Percentiles rank a stretch among this genome's conserved stretches.
phyloP scores from a whole-genome alignment of 2,329 filamentous ascomycete species.

The Arthrinium phaeospermum region DNA sequence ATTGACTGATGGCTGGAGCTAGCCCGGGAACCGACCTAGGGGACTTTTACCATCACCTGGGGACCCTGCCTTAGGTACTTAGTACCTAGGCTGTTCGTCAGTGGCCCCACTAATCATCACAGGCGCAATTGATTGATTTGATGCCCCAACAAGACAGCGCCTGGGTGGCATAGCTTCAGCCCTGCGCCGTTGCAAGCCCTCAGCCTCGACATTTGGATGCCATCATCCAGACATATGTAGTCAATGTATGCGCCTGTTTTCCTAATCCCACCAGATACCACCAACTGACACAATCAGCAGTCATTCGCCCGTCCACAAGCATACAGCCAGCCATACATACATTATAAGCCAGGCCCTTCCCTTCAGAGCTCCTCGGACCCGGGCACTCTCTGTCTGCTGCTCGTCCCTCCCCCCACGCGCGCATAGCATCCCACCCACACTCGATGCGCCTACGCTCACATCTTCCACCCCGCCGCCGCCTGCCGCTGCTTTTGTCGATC shows the following conservation, averaged over 20 bases:
- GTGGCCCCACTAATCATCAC: background rate
- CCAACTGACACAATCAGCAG: too few relatives aligned
- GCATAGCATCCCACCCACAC: background rate
- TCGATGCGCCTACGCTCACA: background rate
- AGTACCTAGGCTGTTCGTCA: background rate
- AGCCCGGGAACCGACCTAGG: background rate
- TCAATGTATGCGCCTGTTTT: background rate
- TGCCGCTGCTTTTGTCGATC: background rate
- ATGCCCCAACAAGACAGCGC: background rate
- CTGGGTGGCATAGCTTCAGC: background rate
- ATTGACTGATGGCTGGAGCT: background rate
- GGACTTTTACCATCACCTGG: background rate
- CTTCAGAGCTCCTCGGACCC: too few relatives aligned
- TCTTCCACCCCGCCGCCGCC: background rate
- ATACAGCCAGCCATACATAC: too few relatives aligned
- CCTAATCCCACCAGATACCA: background rate
- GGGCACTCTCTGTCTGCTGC: too few relatives aligned
- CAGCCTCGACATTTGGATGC: slow-evolving; percentile 4
- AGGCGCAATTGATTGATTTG: background rate
- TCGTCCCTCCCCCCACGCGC: background rate
- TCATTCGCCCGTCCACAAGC: too few relatives aligned
- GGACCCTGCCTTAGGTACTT: too few relatives aligned
- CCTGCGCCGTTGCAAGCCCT: background rate
- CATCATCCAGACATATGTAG: background rate
- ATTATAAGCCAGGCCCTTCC: too few relatives aligned